Evolutionary conservation across 2,329 filamentous ascomycete genomes (phyloP), one percentile per base, ranked within the genome.

Genomic region (Parastagonospora avenae): DNA sequence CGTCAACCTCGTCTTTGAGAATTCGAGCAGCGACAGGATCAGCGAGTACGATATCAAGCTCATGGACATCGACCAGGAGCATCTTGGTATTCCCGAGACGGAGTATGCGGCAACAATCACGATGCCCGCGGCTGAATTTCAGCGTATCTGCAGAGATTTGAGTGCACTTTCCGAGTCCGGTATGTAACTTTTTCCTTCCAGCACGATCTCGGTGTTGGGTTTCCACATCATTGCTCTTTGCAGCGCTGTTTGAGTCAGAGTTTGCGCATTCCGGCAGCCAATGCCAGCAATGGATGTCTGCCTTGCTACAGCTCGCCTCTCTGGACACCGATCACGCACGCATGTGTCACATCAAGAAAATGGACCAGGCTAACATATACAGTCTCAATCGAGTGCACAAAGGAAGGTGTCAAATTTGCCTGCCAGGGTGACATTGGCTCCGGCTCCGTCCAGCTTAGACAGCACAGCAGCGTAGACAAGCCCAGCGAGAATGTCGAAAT

Each of bases 1-100:
- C 42, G 87, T 99, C 67, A 97, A 96, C 82, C 82, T 99, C 61
- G 85, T 92, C 66, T 99, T 99, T 73, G 95, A 99, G 86, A 96
- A 87, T 81, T 81, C 84, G 62, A 86, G 89, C 71, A 90, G 85
- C 68, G 94, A 99, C 77, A 85, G 94, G 63, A 85, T 99, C 73
- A 96, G 91, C 84, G 95, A 99, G 82, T 99, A 99, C 76, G 94
- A 99, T 77, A 90, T 99, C 78, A 99, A 99, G 84, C 87, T 99
- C 75, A 99, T 99, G 94, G 94, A 99, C 76, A 99, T 99, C 76
- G 94, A 99, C 79, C 95, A 99, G 81, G 94, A 99, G 83, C 94
- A 99, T 77, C 81, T 99, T 77, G 94, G 94, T 57, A 99, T 99
- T 67, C 94, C 94, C 12, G 93, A 99, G 68, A 99, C 95, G n/a